Base-by-base conservation (phyloP, 2,329 filamentous ascomycete genomes). In the Cytospora chrysosperma region DNA sequence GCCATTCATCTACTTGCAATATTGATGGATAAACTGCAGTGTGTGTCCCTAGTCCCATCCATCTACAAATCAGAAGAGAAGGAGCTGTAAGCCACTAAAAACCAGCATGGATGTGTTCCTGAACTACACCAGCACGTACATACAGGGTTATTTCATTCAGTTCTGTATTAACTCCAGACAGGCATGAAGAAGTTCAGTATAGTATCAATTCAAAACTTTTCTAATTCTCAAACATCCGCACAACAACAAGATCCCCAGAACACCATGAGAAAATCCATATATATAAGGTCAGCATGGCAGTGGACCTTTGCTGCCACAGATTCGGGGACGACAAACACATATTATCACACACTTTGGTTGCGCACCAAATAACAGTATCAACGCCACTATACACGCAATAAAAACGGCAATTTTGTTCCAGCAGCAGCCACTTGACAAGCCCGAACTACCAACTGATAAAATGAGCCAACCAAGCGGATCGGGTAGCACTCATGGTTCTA, bases 401-500 rank as follows among this genome's bases (percentile, higher is more conserved):
- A 27, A 54, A 2, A 13, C 7, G 5, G 1, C 40, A 4, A 2
- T 17, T 15, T 17, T 4, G 7, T 21, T 12, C n/a, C 27, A 12
- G n/a, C 21, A 19, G 37, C 24, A 24, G 34, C n/a, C 12, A 24
- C 5, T 8, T 17, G 24, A 54, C 15, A 34, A 13, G 21, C 26
- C 8, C 26, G 9, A 2, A 7, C 19, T 4, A 51, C 1, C 26
- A n/a, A 15, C 40, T 6, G 1, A 7, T 15, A 55, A 5, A 1
- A 61, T 55, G 58, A 43, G 27, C n/a, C 51, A 55, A 19, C 26
- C 24, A 15, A 13, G 40, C 15, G 58, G 51, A 24, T 55, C 51
- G 8, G 55, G 7, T 28, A 61, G 4, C 21, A 34, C 37, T 37
- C 17, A 21, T 15, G 19, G 28, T 5, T 50, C 28, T 21, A 27